Evolutionary conservation across 805 yeast genomes (phyloP).

Genomic region (Candida andamanensis): DNA sequence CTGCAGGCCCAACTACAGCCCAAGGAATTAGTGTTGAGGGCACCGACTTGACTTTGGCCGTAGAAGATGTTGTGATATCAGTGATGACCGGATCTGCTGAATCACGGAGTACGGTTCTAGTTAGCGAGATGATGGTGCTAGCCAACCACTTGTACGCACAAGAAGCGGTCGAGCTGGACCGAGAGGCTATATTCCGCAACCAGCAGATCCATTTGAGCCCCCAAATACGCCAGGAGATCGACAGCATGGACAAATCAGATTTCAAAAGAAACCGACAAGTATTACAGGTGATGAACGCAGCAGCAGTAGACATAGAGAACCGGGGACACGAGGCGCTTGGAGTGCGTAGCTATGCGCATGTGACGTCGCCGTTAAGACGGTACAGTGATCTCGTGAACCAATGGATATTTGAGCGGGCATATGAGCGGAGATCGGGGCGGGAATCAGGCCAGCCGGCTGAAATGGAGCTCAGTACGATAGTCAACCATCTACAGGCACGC

Average conservation of each 20-base stretch:
- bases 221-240: conserved; percentile 20
- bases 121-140: conserved; percentile 78
- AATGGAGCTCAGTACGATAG: conserved; percentile 11
- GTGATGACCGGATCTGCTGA: conserved; percentile 10
- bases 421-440: too few species aligned
- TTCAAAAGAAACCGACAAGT: conserved; percentile 38
- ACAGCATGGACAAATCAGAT: conserved; percentile 16
- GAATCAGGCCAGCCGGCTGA: too few species aligned
- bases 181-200: conserved; percentile 50
- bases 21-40: too few species aligned
- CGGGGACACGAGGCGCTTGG: conserved; percentile 60
- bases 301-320: conserved; percentile 45
- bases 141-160: conserved; percentile 63
- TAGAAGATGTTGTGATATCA: conserved; percentile 11
- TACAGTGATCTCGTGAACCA: conserved; percentile 78
- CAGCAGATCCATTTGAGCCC: conserved; percentile 26
- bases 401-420: conserved; percentile 49
- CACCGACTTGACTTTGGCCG: conserved; percentile 13
- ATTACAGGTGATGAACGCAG: conserved; percentile 45
- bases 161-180: conserved; percentile 36
- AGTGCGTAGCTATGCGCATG: conserved; percentile 56
- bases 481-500: conserved; percentile 28
- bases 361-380: conserved; percentile 87
- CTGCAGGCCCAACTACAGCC: too few species aligned
- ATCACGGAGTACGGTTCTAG: conserved; percentile 57